Base-by-base conservation (phyloP, 2,329 filamentous ascomycete genomes). In the Ophiognomonia clavigignenti-juglandacearum region DNA sequence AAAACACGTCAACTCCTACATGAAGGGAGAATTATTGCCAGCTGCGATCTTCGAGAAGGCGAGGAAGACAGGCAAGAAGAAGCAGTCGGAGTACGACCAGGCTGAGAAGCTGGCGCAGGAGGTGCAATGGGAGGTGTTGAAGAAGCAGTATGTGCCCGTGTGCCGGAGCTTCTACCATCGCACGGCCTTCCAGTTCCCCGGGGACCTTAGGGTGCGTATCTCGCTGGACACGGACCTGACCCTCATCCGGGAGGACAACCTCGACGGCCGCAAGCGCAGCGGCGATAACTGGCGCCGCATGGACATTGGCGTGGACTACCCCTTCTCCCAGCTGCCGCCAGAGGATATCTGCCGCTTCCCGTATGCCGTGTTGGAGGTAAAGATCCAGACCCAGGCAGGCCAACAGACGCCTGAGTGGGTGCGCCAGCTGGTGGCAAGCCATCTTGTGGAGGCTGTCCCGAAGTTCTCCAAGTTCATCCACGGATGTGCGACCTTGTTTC, bases 391-490 rank as follows among this genome's bases (percentile, higher is more conserved):
- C 1, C 92, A 96, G 65, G 83, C 87, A 47, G 93, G 93, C 32
- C 91, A 96, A 65, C 90, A 96, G 61, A 89, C 93, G 13, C 93
- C 93, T 0, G 87, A 95, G 61, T 98, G 93, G 93, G 92, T 98
- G 57, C 85, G 90, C 19, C 89, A 97, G 62, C 77, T 98, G 43
- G 95, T 90, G 37, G 79, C 88, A 11, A 96, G 90, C 53, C 93
- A 98, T 69, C 77, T 98, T 14, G 93, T 98, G 2, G 93, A 98
- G 69, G 91, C 93, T n/a, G 91, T 98, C 3, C 93, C 93, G 53
- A 98, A 98, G 64, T 98, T 97, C 68, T 96, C 90, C 61, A 98
- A 98, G 70, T 98, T 97, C 65, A 97, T 98, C 49, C 93, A 98
- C 65, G 93, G 93, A 50, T 90, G 85, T 2, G 92, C 92, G 9